These are phyloP conservation scores for Aristolochia fimbriata DNA, from an alignment of 164 flowering plant genomes.

Conservation along the genomic window DNA sequence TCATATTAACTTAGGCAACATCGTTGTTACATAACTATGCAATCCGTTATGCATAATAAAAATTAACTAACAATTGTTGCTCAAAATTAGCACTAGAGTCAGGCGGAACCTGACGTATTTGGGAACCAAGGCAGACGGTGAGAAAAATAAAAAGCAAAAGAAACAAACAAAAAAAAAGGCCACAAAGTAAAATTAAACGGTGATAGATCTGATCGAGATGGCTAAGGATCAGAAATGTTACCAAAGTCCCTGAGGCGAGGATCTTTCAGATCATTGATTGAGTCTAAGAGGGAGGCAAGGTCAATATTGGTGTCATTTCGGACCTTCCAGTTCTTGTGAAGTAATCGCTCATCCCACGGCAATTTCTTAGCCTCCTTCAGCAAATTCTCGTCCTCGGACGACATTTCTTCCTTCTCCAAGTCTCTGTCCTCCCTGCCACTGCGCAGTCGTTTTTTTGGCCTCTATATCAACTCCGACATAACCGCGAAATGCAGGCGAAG, in stretches of 20 bases:
- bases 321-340: constrained; percentile 97
- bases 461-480: too few species aligned
- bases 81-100: background rate
- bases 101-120: background rate
- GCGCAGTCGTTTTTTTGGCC: too few species aligned
- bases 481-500: too few species aligned
- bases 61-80: too few species aligned
- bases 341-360: constrained; percentile 94
- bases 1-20: too few species aligned
- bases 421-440: too few species aligned
- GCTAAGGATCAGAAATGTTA: constrained; percentile 14
- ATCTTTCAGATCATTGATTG: constrained; percentile 92
- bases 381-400: constrained; percentile 91
- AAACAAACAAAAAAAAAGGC: background rate
- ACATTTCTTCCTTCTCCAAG: constrained; percentile 7
- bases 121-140: background rate
- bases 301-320: constrained; percentile 90
- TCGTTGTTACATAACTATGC: too few species aligned
- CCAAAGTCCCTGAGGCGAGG: constrained; percentile 84
- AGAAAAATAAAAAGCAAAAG: background rate
- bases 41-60: too few species aligned
- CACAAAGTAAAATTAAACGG: background rate
- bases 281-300: constrained; percentile 67
- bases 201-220: background rate
- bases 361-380: constrained; percentile 94